These are phyloP conservation scores for Reticulascus tulasneorum DNA, from an alignment of 2,329 filamentous ascomycete species.

Conservation along the genomic window DNA sequence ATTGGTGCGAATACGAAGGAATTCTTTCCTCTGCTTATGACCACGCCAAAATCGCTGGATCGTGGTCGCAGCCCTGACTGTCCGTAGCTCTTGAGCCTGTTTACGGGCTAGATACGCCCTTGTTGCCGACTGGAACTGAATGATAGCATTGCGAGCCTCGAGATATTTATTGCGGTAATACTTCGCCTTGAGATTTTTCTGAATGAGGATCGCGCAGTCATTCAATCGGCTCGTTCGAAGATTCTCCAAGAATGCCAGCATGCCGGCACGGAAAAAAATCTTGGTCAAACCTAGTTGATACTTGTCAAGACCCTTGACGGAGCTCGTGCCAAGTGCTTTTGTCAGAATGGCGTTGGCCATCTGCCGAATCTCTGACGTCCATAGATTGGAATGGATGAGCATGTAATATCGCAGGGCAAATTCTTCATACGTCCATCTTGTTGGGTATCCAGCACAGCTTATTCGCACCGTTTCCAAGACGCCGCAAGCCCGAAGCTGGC, in stretches of 20 bases:
- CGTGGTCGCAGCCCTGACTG: constrained; percentile 80
- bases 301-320: constrained; percentile 75
- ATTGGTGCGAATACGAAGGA: constrained; percentile 73
- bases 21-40: constrained; percentile 80
- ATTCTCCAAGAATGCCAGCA: constrained; percentile 97
- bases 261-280: constrained; percentile 98
- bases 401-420: constrained; percentile 98
- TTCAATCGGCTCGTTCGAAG: constrained; percentile 86
- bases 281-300: constrained; percentile 97
- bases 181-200: constrained; percentile 95
- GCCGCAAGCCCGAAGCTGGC: constrained; percentile 95
- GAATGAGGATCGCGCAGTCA: constrained; percentile 93
- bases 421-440: constrained; percentile 97
- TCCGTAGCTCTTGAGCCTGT: constrained; percentile 74
- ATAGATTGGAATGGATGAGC: constrained; percentile 82
- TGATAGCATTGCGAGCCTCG: constrained; percentile 76
- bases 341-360: constrained; percentile 92
- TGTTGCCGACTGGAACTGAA: constrained; percentile 73
- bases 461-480: constrained; percentile 97
- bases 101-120: constrained; percentile 76
- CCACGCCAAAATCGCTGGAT: constrained; percentile 96
- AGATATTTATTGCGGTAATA: constrained; percentile 92
- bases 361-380: constrained; percentile 88
- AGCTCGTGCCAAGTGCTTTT: constrained; percentile 79
- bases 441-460: constrained; percentile 94